These are phyloP conservation scores for Venturia asperata DNA, from an alignment of 2,329 filamentous ascomycete genomes.

Conservation along the genomic window DNA sequence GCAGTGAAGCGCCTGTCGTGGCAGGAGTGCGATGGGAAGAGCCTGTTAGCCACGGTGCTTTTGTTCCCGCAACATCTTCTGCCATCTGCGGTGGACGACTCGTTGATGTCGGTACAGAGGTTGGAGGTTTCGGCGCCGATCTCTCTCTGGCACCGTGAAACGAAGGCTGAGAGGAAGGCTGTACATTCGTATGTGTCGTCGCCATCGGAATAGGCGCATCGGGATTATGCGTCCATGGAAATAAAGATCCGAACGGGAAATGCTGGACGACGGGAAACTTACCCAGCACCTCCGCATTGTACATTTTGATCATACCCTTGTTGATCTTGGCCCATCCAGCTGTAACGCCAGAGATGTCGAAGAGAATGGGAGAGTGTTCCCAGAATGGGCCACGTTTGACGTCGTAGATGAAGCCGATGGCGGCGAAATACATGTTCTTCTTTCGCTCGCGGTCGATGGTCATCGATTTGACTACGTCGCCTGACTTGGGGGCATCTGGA, in stretches of 20 bases:
- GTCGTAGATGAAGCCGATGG: conserved; percentile 93
- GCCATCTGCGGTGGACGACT: neutral
- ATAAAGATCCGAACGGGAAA: conserved; percentile 51
- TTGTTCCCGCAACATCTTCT: neutral
- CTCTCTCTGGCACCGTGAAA: neutral
- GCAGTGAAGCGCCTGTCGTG: conserved; percentile 6
- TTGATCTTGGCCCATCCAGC: conserved; percentile 98
- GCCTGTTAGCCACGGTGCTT: neutral
- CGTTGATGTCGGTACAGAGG: conserved; percentile 10
- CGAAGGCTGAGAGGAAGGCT: conserved; percentile 25
- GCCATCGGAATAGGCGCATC: conserved; percentile 29
- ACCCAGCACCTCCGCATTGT: conserved; percentile 87
- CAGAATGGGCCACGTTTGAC: conserved; percentile 96
- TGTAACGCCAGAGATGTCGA: conserved; percentile 84
- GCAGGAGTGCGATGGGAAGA: neutral
- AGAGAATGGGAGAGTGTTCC: conserved; percentile 87
- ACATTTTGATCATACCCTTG: conserved; percentile 98
- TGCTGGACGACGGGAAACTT: conserved; percentile 99
- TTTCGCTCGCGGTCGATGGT: conserved; percentile 36
- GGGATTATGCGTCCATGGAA: conserved; percentile 42
- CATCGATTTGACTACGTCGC: conserved; percentile 49
- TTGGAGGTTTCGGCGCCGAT: conserved; percentile 2
- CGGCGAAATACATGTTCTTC: conserved; percentile 76
- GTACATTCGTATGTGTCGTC: conserved; percentile 32
- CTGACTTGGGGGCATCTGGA: conserved; percentile 58